Evolutionary conservation across 2,329 filamentous ascomycete species (phyloP), one percentile per base, ranked within the genome.

Genomic region (Talaromyces pinophilus): DNA sequence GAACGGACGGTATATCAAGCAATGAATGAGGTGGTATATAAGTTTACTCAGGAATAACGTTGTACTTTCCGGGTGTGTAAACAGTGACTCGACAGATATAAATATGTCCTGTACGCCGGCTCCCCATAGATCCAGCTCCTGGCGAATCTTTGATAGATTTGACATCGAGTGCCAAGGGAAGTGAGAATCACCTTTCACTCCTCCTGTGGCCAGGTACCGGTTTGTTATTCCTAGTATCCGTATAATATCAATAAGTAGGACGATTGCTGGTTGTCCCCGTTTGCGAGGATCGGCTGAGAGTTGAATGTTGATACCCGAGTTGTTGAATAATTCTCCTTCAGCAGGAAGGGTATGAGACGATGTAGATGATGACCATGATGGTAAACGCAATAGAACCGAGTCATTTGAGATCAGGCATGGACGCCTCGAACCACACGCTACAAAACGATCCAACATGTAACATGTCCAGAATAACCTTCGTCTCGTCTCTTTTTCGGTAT

Each of bases 111-210:
- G 89, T 0, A 91, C 93, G 11, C 91, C 91, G 0, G 91, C 88
- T 1, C 91, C 91, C 92, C 92, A 96, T 38, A 91, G 86, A 73
- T 96, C 92, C 28, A 96, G 82, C 72, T 95, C 91, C 69, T 93
- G 90, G 35, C 92, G 86, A 69, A 96, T 95, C 74, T 92, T 93
- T 62, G 92, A 95, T 1, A 96, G 82, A 68, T 90, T 93, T 5
- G 92, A 96, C 22, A 93, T 84, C 1, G 91, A 88, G 75, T 96
- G 92, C 92, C 92, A 96, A 10, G 92, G 92, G 70, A 96, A 96
- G 76, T 96, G 92, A 0, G 92, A 93, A 74, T 96, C 92, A 35
- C 92, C 92, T 78, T 94, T 95, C 65, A 95, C 91, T 40, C 92
- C 92, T 6, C 92, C 92, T 1, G 91, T 90, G 8, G 92, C 91